These are phyloP conservation scores for Chrysochromulina parva DNA, from an alignment of 78 protist species.

Conservation along the genomic window DNA sequence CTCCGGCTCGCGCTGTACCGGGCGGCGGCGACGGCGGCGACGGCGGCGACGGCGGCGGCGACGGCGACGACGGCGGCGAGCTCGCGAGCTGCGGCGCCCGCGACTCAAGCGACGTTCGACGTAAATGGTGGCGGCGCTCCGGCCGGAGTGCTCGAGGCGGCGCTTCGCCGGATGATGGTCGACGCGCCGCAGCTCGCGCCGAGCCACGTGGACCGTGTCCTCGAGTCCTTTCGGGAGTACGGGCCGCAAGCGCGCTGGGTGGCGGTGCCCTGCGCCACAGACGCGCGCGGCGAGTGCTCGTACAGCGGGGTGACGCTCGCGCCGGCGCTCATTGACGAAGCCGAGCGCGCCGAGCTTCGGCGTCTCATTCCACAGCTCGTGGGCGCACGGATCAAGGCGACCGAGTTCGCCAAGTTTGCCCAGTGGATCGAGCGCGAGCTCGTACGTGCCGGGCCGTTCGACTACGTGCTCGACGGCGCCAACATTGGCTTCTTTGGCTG, in stretches of 20 bases:
- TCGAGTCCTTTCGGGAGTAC: no score
- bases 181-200: no score
- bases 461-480: constrained; percentile 1
- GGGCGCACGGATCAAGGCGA: neutral
- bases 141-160: no score
- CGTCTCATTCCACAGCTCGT: neutral
- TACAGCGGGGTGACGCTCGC: neutral
- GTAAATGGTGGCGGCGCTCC: no score
- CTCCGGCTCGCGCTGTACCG: neutral
- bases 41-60: neutral
- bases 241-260: no score
- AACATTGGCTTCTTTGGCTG: constrained; percentile 3
- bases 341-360: neutral
- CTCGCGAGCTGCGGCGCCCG: neutral
- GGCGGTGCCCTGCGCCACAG: neutral
- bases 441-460: neutral
- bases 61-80: neutral
- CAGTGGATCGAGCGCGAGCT: neutral
- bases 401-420: neutral
- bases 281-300: neutral
- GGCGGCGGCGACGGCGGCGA: neutral
- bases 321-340: neutral
- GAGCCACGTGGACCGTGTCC: no score
- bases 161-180: no score
- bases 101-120: no score